Conservation (phyloP, 225 moss, liverwort and hornwort species). For the Pleurozium schreberi region DNA sequence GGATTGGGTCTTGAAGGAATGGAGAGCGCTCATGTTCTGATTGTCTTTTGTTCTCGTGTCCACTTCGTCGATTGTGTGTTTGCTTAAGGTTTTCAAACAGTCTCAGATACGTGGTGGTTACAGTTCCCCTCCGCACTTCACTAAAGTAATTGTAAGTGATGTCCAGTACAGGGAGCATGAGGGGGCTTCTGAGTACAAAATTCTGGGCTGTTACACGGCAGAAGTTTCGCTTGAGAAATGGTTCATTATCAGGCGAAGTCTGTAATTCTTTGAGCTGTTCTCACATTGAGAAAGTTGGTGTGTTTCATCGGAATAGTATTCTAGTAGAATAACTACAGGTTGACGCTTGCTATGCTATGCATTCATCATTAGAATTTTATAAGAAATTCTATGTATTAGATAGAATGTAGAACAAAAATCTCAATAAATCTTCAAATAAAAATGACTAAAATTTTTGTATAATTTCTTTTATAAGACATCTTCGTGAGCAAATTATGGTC, state of each 20-base stretch:
- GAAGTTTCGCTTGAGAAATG: neutral
- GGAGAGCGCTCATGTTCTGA: neutral
- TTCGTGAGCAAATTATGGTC: too few relatives aligned
- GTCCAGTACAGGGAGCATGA: neutral
- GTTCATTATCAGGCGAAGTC: neutral
- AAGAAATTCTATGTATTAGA: too few relatives aligned
- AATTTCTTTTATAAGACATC: too few relatives aligned
- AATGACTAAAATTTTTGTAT: too few relatives aligned
- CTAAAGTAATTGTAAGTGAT: neutral
- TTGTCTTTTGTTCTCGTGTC: neutral
- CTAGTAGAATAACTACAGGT: too few relatives aligned
- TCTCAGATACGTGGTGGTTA: neutral
- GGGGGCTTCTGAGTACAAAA: neutral
- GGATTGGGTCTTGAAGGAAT: neutral
- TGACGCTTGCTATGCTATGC: too few relatives aligned
- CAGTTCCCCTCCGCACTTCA: neutral
- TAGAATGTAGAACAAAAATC: too few relatives aligned
- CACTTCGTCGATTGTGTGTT: neutral
- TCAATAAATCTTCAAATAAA: too few relatives aligned
- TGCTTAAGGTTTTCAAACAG: neutral
- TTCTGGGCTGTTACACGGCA: neutral
- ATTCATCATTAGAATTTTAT: too few relatives aligned
- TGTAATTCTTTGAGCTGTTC: neutral
- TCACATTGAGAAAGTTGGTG: neutral
- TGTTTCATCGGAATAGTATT: neutral